Evolutionary conservation across 495 filamentous ascomycete species (phyloP), one percentile per base, ranked within the genome.

Genomic region (Friedmanniomyces simplex): DNA sequence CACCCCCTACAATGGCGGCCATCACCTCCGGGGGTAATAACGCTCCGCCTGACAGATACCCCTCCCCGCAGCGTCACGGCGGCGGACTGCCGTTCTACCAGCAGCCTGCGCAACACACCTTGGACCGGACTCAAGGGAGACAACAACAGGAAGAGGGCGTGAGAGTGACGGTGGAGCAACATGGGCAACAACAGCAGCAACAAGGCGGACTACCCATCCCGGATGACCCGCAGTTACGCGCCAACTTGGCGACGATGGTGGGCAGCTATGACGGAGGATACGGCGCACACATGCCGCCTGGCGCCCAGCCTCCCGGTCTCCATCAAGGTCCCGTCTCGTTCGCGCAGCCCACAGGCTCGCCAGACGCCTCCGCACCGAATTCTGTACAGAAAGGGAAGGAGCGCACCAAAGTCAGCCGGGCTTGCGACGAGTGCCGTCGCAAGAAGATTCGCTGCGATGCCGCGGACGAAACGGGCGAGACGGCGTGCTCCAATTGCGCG

Each of bases 361-460:
- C 56, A 8, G 51, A 50, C 37, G 30, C 47, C 18, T 13, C 30
- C 7, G 18, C 28, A 1, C 24, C 39, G 12, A 49, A 16, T n/a
- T 18, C 48, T 11, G 20, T 14, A 20, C 39, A 43, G 18, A 51
- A 52, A 28, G 43, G 22, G 28, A 60, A 56, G 21, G 95, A 95
- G 68, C 77, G 91, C 57, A 87, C 87, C 0, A 97, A 97, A 71
- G 90, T 95, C 0, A 96, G 91, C 1, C 77, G 91, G 25, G 91
- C 91, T 0, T 97, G 91, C 61, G 91, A 97, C 70, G 91, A 97
- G 66, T 97, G 91, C 66, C 80, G 91, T 50, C 80, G 91, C 51
- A 97, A 96, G 70, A 97, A 97, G 78, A 90, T 96, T 61, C 87
- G 90, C 65, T 97, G 91, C 63, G 91, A 96, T 75, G 88, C 89